Evolutionary conservation across 192 early-diverging fungal genomes (phyloP).

Genomic region (Pilobolus umbonatus): DNA sequence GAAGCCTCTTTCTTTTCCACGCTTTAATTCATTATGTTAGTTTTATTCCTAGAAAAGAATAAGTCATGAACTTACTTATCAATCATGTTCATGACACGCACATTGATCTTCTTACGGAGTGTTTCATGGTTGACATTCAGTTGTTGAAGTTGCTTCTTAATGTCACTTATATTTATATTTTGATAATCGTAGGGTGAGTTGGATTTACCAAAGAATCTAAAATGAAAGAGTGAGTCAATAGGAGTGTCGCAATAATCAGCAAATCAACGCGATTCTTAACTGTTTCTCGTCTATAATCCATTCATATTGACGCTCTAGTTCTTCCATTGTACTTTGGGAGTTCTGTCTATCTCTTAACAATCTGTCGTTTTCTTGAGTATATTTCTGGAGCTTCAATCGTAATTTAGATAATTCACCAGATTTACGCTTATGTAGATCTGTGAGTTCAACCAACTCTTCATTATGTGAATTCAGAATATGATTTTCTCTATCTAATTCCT

Average conservation of each 20-base stretch:
- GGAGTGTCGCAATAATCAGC: no score
- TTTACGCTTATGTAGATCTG: constrained; percentile 60
- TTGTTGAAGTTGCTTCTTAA: constrained; percentile 68
- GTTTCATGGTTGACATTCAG: constrained; percentile 72
- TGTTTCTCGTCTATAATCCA: constrained; percentile 91
- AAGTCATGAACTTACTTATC: constrained; percentile 58
- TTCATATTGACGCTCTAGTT: constrained; percentile 52
- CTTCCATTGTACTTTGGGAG: constrained; percentile 39
- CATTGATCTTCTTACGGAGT: constrained; percentile 84
- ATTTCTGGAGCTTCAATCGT: constrained; percentile 76
- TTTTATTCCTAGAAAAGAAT: neutral
- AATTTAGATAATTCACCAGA: constrained; percentile 61
- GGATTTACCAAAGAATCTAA: constrained; percentile 76
- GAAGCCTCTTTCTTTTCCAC: constrained; percentile 86
- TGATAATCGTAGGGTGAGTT: constrained; percentile 84
- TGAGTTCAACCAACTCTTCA: constrained; percentile 69
- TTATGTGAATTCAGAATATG: constrained; percentile 70
- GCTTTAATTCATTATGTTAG: constrained; percentile 25
- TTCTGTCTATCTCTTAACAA: constrained; percentile 57
- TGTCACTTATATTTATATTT: constrained; percentile 67
- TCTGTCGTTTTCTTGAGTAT: constrained; percentile 72
- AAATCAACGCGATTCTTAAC: no score
- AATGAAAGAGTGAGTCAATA: neutral
- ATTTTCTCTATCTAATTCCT: constrained; percentile 41
- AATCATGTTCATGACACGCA: constrained; percentile 92